Conservation (phyloP, 306 rosid species). For the Pterocarpus santalinus region DNA sequence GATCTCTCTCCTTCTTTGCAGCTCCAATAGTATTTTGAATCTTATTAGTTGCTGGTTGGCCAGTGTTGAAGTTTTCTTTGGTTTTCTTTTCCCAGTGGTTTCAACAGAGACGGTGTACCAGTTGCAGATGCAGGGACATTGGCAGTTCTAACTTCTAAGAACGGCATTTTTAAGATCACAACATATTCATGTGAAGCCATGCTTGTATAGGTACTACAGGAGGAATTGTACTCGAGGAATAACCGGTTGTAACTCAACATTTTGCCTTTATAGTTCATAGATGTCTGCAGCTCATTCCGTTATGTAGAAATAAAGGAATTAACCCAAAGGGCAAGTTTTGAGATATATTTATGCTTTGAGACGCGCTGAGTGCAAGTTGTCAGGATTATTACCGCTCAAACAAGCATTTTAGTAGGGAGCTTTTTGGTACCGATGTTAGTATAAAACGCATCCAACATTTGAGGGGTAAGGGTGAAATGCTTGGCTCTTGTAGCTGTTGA, state of each 20-base stretch:
- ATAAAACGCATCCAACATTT: neutral
- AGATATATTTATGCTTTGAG: neutral
- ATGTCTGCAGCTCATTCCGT: constrained; percentile 15
- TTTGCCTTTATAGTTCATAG: neutral
- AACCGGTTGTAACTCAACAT: constrained; percentile 21
- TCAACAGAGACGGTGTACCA: constrained; percentile 19
- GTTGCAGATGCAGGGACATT: constrained; percentile 28
- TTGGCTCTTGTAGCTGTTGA: no score
- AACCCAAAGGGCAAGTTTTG: neutral
- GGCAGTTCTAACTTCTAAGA: constrained; percentile 41
- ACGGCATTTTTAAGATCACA: constrained; percentile 24
- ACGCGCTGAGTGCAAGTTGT: no score
- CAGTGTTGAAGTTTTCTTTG: constrained; percentile 38
- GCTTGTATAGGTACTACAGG: constrained; percentile 45
- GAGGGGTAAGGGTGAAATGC: no score
- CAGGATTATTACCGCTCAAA: neutral
- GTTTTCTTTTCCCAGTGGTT: constrained; percentile 34
- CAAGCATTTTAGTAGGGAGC: no score
- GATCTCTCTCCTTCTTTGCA: constrained; percentile 31
- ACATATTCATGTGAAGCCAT: constrained; percentile 27
- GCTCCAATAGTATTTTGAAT: constrained; percentile 3
- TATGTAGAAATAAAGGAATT: constrained; percentile 1
- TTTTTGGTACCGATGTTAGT: neutral
- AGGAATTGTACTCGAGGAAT: constrained; percentile 45
- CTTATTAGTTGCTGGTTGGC: constrained; percentile 35